Conservation (phyloP, 2,329 filamentous ascomycete genomes). For the Neonectria hederae region DNA sequence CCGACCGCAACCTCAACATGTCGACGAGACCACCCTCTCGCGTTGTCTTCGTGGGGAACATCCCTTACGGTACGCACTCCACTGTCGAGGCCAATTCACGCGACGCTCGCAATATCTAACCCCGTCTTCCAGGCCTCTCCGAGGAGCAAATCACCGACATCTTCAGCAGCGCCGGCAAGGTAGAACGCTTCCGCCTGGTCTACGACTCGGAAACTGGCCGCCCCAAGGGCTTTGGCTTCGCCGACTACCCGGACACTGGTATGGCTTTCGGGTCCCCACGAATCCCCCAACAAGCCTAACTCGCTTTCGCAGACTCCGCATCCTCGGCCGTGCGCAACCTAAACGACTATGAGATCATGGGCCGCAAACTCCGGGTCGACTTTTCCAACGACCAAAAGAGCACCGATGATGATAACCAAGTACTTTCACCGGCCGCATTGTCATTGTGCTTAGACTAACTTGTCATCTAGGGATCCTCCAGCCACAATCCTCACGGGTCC, state of each 20-base stretch:
- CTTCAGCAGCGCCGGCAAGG: conserved; percentile 88
- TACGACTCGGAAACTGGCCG: conserved; percentile 95
- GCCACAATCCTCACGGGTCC: conserved; percentile 41
- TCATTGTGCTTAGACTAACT: neutral
- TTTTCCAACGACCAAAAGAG: conserved; percentile 92
- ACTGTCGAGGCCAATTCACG: neutral
- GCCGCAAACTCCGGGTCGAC: conserved; percentile 91
- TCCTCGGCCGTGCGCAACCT: conserved; percentile 94
- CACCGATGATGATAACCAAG: conserved; percentile 62
- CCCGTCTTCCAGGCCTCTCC: conserved; percentile 74
- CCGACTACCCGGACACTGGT: conserved; percentile 94
- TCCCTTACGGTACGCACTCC: conserved; percentile 74
- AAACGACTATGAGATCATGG: conserved; percentile 95
- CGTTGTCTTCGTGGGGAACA: conserved; percentile 87
- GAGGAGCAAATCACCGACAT: conserved; percentile 97
- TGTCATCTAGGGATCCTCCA: conserved; percentile 29
- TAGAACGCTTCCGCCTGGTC: conserved; percentile 90
- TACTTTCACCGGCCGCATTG: neutral
- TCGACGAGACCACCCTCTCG: conserved; percentile 79
- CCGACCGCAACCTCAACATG: conserved; percentile 53
- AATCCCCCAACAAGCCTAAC: conserved; percentile 27
- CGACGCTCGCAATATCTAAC: conserved; percentile 33
- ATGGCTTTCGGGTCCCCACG: conserved; percentile 37
- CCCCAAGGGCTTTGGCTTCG: conserved; percentile 96
- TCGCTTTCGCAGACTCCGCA: conserved; percentile 68